Evolutionary conservation across 768 basidiomycete species (phyloP), one percentile per base, ranked within the genome.

Genomic region (Solioccasus polychromus): DNA sequence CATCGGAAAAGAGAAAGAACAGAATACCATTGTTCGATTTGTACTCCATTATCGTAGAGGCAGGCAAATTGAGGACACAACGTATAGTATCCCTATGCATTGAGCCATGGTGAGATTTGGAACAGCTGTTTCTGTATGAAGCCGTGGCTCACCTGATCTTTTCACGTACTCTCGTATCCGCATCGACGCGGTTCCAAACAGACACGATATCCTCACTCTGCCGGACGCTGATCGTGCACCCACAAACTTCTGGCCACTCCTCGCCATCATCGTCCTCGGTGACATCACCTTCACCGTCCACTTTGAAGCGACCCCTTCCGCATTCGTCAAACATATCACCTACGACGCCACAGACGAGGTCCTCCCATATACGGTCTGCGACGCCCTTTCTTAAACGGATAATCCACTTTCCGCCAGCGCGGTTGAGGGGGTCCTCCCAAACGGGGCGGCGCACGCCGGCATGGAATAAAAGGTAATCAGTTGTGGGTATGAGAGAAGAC

Each of bases 381-480:
- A 94, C 77, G 35, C 92, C 92, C 62, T 98, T 96, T 55, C 83
- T 80, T 38, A 98, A 76, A 42, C 95, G 87, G 47, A 98, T 78
- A 40, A 95, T 95, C 88, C 93, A 98, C 67, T 94, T 95, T 4
- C 93, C 94, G 22, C 94, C 94, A 14, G 80, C 64, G 39, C 82
- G 65, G 64, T 96, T 96, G 45, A 92, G 72, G 12, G 92, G 87
- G 66, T 96, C 93, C 64, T 98, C 95, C 95, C 95, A 98, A 3
- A 95, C 87, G 1, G 95, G 94, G 34, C 91, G 78, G 19, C 85
- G 83, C 46, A 98, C 75, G 31, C 83, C 84, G 3, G 80, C 73
- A 55, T 93, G 90, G 72, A 97, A 96, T 52, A 96, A 78, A 25
- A 97, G 82, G 52, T 95, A 91, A 69, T 98, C 95, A 4, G 94